Conservation (phyloP, 2,329 filamentous ascomycete species). For the Lizonia empirigonia region DNA sequence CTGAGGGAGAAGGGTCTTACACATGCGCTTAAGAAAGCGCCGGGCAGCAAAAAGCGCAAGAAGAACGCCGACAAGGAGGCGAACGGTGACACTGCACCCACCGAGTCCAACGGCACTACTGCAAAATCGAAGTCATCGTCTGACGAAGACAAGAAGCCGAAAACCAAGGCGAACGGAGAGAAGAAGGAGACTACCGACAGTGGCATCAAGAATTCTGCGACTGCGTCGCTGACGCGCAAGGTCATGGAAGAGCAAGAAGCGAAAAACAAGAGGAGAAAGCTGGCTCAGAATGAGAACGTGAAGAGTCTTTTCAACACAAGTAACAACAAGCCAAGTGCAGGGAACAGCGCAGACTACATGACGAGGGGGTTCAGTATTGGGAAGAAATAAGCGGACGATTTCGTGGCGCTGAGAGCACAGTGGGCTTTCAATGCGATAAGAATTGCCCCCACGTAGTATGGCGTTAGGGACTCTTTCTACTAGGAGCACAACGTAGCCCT, state of each 20-base stretch:
- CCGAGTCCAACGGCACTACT: conserved; percentile 11
- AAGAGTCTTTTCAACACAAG: conserved; percentile 54
- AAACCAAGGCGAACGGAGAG: not conserved
- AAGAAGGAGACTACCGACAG: conserved; percentile 31
- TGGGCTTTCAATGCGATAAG: too few relatives aligned
- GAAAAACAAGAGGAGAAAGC: conserved; percentile 76
- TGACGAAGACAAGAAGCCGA: conserved; percentile 32
- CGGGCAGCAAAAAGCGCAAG: conserved; percentile 73
- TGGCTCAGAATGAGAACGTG: conserved; percentile 61
- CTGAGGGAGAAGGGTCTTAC: conserved; percentile 75
- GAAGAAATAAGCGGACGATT: conserved; percentile 24
- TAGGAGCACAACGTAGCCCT: too few relatives aligned
- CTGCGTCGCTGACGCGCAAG: conserved; percentile 82
- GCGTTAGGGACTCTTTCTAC: too few relatives aligned
- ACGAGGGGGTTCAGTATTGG: conserved; percentile 54
- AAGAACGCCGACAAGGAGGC: conserved; percentile 49
- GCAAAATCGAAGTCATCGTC: conserved; percentile 24
- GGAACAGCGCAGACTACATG: conserved; percentile 58
- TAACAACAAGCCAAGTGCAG: conserved; percentile 41
- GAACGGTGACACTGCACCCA: conserved; percentile 25
- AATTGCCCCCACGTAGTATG: too few relatives aligned
- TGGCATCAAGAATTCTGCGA: conserved; percentile 86
- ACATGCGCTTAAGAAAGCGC: conserved; percentile 84
- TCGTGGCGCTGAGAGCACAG: too few relatives aligned
- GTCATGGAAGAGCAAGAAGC: conserved; percentile 87